Conservation (phyloP, 129 eudicot species). For the Silybum marianum region DNA sequence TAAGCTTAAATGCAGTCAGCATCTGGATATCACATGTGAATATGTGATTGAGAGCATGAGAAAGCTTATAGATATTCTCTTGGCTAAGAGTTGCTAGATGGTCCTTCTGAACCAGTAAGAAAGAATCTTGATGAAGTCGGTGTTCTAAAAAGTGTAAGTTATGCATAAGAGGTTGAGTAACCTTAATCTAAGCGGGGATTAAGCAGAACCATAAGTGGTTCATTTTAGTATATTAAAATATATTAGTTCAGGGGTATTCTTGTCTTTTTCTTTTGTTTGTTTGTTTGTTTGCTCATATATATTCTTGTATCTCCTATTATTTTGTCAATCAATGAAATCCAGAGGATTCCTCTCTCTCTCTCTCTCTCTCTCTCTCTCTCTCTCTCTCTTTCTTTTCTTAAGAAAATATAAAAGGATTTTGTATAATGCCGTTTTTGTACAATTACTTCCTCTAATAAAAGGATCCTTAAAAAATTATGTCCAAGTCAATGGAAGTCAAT, state of each 20-base stretch:
- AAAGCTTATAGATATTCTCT: background rate
- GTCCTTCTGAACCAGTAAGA: background rate
- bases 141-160: no score
- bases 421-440: background rate
- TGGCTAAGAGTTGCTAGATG: background rate
- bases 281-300: no score
- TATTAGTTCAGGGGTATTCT: no score
- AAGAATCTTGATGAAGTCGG: no score
- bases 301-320: no score
- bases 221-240: background rate
- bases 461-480: background rate
- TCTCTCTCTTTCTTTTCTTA: no score
- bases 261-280: no score
- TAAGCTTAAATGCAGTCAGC: background rate
- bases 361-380: no score
- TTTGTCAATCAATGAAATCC: no score
- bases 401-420: no score
- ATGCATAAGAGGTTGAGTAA: background rate
- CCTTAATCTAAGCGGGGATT: background rate
- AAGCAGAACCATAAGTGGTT: background rate
- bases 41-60: background rate
- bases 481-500: background rate
- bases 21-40: background rate
- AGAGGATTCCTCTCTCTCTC: no score
- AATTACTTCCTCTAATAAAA: background rate